phyloP scores from a whole-genome alignment of 371 early-diverging fungal genomes.

The Mortierella sp. region DNA sequence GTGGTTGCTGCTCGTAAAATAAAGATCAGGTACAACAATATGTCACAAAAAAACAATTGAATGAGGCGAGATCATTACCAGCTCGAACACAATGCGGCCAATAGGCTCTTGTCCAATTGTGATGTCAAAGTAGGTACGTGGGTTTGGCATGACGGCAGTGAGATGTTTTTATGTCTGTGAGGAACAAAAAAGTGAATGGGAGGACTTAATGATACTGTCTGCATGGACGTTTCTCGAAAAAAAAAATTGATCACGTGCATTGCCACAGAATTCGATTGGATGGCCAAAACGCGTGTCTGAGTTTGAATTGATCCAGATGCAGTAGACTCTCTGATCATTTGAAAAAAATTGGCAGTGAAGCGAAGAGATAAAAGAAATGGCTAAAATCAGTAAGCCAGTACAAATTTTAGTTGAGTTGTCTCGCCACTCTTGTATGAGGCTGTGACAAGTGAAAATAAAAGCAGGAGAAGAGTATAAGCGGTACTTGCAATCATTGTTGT shows the following conservation, averaged over 20 bases:
- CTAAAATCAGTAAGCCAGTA: no score
- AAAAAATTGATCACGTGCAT: constrained; percentile 3
- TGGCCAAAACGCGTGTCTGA: no score
- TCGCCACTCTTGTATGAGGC: no score
- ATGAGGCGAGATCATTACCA: constrained; percentile 68
- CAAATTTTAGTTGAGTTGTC: no score
- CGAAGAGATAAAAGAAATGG: no score
- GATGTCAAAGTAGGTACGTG: constrained; percentile 82
- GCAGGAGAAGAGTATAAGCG: no score
- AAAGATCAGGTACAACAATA: neutral
- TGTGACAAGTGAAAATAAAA: no score
- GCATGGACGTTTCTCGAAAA: constrained; percentile 22
- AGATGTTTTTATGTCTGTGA: neutral
- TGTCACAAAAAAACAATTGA: neutral
- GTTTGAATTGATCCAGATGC: no score
- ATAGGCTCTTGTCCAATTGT: constrained; percentile 77
- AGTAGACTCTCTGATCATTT: no score
- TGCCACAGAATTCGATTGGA: neutral
- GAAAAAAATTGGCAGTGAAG: no score
- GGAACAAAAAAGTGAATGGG: neutral
- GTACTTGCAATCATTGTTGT: no score
- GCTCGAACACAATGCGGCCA: constrained; percentile 90
- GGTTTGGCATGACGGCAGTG: constrained; percentile 59
- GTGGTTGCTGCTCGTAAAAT: neutral
- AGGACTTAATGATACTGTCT: neutral